A percentile compares a stretch with the other conserved stretches of the same genome.
These are phyloP conservation scores for Globisporangium camurandrum DNA, from an alignment of 352 stramenopile species.

Conservation along the genomic window DNA sequence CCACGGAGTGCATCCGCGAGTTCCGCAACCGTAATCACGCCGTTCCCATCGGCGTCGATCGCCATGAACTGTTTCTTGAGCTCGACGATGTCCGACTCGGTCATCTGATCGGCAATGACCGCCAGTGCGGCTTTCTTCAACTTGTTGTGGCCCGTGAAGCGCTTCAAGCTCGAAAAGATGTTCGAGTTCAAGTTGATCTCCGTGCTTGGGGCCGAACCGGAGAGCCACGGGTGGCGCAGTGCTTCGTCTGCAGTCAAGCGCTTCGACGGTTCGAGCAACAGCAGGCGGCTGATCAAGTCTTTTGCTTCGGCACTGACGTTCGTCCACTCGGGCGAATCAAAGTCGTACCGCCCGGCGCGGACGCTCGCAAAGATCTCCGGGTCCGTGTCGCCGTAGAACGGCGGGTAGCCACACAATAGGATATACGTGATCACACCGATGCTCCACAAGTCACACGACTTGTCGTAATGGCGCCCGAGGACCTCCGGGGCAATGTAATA, in stretches of 20 bases:
- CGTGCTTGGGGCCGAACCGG: slow-evolving; percentile 63
- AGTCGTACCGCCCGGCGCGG: slow-evolving; percentile 73
- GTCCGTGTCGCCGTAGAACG: slow-evolving; percentile 95
- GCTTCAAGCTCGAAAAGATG: slow-evolving; percentile 82
- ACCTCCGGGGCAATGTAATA: slow-evolving; percentile 95
- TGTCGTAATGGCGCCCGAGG: slow-evolving; percentile 92
- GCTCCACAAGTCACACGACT: slow-evolving; percentile 95
- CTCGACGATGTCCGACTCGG: slow-evolving; percentile 74
- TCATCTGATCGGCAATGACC: slow-evolving; percentile 84
- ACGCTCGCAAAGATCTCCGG: slow-evolving; percentile 85
- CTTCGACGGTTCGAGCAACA: slow-evolving; percentile 89
- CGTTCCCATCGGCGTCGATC: slow-evolving; percentile 80
- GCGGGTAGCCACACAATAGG: slow-evolving; percentile 92
- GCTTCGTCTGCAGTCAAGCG: slow-evolving; percentile 90
- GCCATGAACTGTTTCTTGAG: slow-evolving; percentile 85
- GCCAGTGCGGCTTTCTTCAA: slow-evolving; percentile 84
- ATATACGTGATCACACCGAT: slow-evolving; percentile 96
- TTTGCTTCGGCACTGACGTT: slow-evolving; percentile 87
- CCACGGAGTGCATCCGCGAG: slow-evolving; percentile 69
- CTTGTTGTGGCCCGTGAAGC: slow-evolving; percentile 86
- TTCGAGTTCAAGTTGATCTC: slow-evolving; percentile 75
- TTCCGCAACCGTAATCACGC: slow-evolving; percentile 87
- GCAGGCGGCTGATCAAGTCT: slow-evolving; percentile 91
- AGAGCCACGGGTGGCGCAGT: slow-evolving; percentile 78
- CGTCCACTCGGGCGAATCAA: slow-evolving; percentile 81